These are phyloP conservation scores for Fraxinus sp. DNA, from an alignment of 305 asterid species.

Conservation along the genomic window DNA sequence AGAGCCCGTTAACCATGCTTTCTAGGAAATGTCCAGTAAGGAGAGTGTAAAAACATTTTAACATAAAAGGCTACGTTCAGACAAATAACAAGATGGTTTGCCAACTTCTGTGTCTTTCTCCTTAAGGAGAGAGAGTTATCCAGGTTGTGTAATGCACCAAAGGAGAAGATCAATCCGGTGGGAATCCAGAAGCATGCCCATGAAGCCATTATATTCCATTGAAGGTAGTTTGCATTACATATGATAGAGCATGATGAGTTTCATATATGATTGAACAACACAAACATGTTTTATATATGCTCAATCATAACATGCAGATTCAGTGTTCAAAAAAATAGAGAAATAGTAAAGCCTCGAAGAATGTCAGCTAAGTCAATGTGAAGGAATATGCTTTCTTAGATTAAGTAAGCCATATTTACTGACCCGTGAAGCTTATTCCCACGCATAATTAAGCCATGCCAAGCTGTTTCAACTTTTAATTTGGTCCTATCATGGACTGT, in stretches of 20 bases:
- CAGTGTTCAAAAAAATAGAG: not conserved
- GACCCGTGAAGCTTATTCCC: not conserved
- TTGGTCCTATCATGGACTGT: not conserved
- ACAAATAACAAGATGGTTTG: not conserved
- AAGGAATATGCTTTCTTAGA: not conserved
- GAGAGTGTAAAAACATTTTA: not conserved
- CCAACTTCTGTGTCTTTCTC: not conserved
- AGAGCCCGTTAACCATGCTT: not conserved
- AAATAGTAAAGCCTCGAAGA: not conserved
- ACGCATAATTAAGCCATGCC: slow-evolving; percentile 2
- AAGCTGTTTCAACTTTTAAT: not conserved
- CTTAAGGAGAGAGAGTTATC: not conserved
- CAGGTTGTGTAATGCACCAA: not conserved
- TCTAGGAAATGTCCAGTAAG: not conserved
- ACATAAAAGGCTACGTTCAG: not conserved
- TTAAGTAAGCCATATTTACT: not conserved
- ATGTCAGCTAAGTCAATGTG: not conserved
- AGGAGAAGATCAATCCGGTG: not conserved
- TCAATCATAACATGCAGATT: not conserved
- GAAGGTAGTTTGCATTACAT: not conserved
- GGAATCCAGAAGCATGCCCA: not conserved
- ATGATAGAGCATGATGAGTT: not conserved
- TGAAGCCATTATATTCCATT: not conserved
- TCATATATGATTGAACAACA: not conserved
- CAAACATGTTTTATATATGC: not conserved